Conservation (phyloP, 805 yeast genomes). For the Komagataella mondaviorum region DNA sequence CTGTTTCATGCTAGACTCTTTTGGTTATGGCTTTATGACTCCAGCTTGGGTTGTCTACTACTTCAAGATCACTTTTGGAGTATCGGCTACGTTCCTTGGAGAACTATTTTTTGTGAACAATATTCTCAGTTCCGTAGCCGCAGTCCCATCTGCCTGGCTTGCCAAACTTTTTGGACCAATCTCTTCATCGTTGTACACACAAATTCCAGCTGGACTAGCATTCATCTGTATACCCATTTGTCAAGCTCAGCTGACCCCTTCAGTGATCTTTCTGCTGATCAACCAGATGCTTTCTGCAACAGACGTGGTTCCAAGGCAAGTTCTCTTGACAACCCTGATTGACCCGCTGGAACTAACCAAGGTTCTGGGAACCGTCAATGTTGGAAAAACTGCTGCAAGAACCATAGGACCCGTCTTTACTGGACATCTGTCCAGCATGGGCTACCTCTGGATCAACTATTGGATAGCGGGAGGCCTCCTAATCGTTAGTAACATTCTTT, state of each 20-base stretch:
- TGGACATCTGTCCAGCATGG: constrained; percentile 51
- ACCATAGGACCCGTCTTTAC: constrained; percentile 73
- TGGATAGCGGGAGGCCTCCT: constrained; percentile 36
- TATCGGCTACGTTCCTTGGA: constrained; percentile 50
- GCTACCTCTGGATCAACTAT: constrained; percentile 34
- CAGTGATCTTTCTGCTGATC: constrained; percentile 36
- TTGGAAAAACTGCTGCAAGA: constrained; percentile 76
- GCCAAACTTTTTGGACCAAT: constrained; percentile 68
- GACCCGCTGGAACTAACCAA: constrained; percentile 50
- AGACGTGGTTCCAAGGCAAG: constrained; percentile 90
- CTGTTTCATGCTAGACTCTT: constrained; percentile 72
- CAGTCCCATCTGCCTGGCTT: constrained; percentile 63
- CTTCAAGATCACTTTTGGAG: constrained; percentile 41
- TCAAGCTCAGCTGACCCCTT: constrained; percentile 20
- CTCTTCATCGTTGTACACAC: constrained; percentile 58
- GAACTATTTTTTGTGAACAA: constrained; percentile 52
- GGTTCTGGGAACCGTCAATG: constrained; percentile 77
- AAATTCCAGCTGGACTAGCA: constrained; percentile 64
- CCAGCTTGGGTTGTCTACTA: constrained; percentile 82
- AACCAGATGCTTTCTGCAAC: constrained; percentile 59
- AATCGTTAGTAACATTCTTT: constrained; percentile 31
- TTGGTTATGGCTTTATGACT: constrained; percentile 84
- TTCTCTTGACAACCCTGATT: constrained; percentile 57
- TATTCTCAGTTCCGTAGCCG: constrained; percentile 49
- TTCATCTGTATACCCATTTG: constrained; percentile 39